Conservation (phyloP, 345 rosid genomes). For the Eucalyptus sp. region DNA sequence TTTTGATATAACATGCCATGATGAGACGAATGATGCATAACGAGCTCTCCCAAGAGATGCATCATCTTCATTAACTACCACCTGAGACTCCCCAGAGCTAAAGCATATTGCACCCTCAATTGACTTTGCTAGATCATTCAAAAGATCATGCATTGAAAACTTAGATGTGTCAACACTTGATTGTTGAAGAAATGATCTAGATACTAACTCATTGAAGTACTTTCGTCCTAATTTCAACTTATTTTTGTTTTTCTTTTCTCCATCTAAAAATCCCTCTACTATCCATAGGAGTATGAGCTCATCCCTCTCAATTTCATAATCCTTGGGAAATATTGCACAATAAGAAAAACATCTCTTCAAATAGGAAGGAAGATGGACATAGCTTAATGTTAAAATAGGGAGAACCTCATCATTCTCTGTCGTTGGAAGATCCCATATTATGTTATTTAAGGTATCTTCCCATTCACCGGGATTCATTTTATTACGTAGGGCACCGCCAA, state of each 20-base stretch:
- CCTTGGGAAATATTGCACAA: not conserved
- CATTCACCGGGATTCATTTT: rapidly evolving
- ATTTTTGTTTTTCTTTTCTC: rapidly evolving
- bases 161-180: too few species aligned
- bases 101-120: too few species aligned
- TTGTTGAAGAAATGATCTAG: too few species aligned
- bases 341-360: not conserved
- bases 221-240: rapidly evolving
- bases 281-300: not conserved
- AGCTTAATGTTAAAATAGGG: not conserved
- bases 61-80: rapidly evolving
- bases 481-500: rapidly evolving
- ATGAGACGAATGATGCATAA: not conserved
- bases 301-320: not conserved
- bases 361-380: not conserved
- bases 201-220: not conserved
- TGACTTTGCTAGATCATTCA: too few species aligned
- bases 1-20: rapidly evolving
- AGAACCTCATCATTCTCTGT: rapidly evolving
- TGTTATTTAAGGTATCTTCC: too few species aligned
- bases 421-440: rapidly evolving
- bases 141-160: too few species aligned
- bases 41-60: not conserved
- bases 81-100: too few species aligned
- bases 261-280: not conserved